A percentile compares a stretch with the other conserved stretches of the same genome.
These are phyloP conservation scores for Beta lomatogona DNA, from an alignment of 179 eudicot genomes.

Conservation along the genomic window DNA sequence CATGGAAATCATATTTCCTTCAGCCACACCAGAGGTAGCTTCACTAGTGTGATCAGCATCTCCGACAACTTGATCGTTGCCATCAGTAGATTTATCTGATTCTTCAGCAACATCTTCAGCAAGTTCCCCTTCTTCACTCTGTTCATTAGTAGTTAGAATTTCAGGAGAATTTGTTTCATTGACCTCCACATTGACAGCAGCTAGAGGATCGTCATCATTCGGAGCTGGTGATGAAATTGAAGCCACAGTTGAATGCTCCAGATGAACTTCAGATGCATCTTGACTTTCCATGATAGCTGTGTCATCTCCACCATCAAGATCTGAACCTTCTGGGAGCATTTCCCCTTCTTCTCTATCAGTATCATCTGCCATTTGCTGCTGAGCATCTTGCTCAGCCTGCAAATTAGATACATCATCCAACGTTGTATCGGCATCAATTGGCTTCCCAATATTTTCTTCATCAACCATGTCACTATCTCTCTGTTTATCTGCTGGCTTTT, in stretches of 20 bases:
- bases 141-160: conserved; percentile 45
- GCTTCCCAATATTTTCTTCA: conserved; percentile 49
- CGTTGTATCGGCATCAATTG: conserved; percentile 37
- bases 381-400: conserved; percentile 48
- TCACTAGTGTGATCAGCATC: conserved; percentile 51
- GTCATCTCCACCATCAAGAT: conserved; percentile 53
- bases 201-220: conserved; percentile 36
- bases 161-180: conserved; percentile 51
- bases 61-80: conserved; percentile 37
- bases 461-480: conserved; percentile 40
- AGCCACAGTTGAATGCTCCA: conserved; percentile 38
- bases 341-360: conserved; percentile 88
- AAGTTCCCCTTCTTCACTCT: conserved; percentile 57
- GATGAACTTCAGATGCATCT: conserved; percentile 44
- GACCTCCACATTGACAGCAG: conserved; percentile 34
- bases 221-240: conserved; percentile 50
- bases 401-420: conserved; percentile 41
- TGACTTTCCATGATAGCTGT: conserved; percentile 34
- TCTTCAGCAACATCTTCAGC: conserved; percentile 47
- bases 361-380: conserved; percentile 38
- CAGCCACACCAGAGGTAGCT: conserved; percentile 30
- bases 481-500: conserved; percentile 43
- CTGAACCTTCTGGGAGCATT: conserved; percentile 49
- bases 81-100: conserved; percentile 46
- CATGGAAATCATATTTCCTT: conserved; percentile 26